Conservation (phyloP, 345 rosid species). For the Eucalyptus sp. region DNA sequence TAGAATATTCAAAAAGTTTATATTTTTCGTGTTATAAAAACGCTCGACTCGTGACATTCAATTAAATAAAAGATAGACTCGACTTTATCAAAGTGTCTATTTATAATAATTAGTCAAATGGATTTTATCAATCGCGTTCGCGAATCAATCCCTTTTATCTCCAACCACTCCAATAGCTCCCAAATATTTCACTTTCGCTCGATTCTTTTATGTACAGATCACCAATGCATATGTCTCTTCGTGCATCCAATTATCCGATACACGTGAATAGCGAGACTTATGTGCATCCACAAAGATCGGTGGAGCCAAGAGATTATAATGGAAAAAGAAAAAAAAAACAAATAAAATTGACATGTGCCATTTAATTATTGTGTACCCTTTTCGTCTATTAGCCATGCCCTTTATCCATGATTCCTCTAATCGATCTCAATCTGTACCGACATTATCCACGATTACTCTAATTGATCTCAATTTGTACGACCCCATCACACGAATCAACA, state of each 20-base stretch:
- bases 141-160: neutral
- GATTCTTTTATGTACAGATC: neutral
- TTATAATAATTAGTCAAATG: neutral
- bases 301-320: too few species aligned
- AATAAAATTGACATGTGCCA: neutral
- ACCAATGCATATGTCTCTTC: neutral
- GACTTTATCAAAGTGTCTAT: neutral
- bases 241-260: neutral
- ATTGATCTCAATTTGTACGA: too few species aligned
- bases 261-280: too few species aligned
- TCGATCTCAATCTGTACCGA: fast-evolving
- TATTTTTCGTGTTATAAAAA: neutral
- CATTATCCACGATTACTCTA: too few species aligned
- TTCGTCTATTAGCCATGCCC: neutral
- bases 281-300: neutral
- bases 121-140: fast-evolving
- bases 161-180: neutral
- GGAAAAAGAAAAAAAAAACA: neutral
- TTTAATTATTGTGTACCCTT: neutral
- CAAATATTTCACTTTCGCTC: neutral
- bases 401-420: neutral
- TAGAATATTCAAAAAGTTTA: neutral
- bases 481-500: neutral
- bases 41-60: neutral
- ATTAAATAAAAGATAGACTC: fast-evolving